Evolutionary conservation across 2,329 filamentous ascomycete genomes (phyloP), one percentile per base, ranked within the genome.

Genomic region (Lachnellula subtilissima): DNA sequence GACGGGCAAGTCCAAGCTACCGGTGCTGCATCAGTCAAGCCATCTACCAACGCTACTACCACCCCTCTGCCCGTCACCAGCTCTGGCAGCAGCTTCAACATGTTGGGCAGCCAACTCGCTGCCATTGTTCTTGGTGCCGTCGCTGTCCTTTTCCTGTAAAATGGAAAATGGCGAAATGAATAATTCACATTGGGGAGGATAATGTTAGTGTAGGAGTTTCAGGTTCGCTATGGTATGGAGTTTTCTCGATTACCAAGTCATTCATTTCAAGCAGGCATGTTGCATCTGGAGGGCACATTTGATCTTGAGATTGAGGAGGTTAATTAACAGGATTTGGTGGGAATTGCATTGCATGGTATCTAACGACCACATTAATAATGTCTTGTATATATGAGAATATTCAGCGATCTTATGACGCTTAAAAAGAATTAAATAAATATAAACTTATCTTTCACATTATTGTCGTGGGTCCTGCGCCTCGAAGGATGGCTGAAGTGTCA

Each of bases 1-100:
- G 71, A 67, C 17, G 73, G 75, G 35, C 76, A 85, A 64, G 70
- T 81, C 51, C 78, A 84, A 57, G 76, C 70, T 19, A 74, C 74
- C 59, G 76, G 74, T 2, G 76, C 74, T 0, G 28, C 28, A 28
- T 8, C 8, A 8, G 28, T 28, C 28, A 28, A 8, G 7, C 2
- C 8, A 32, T 11, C 28, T 9, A 75, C 76, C 25, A 35, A 56
- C 36, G 17, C 48, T 6, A 51, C 56, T n/a, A 37, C 56, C 12
- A 17, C 48, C 11, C 15, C 23, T 14, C 56, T 62, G 45, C 39
- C 15, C 15, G 39, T 42, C 39, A 42, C 39, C 39, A 42, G 39
- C 39, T 42, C 39, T 9, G 50, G 19, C 15, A n/a, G 74, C 2
- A 76, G 74, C 0, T 75, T 76, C 22, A 17, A 35, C 2, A 36